Percentiles rank a stretch among this genome's conserved stretches.
Evolutionary conservation across 352 stramenopile genomes (phyloP).

Genomic region (Pythium rhizo-oryzae): DNA sequence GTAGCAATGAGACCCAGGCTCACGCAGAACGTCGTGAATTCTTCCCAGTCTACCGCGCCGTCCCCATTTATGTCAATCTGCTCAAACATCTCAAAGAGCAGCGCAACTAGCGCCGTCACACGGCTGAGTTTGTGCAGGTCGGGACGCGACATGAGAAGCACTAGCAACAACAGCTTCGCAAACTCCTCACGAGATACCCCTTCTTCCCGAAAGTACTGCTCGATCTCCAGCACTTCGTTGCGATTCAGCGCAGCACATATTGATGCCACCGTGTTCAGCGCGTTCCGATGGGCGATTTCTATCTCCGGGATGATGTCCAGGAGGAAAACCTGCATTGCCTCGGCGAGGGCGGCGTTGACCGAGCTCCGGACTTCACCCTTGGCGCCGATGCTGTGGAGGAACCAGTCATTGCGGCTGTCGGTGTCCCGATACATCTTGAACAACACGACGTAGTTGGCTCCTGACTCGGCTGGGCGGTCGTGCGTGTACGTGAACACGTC

Average conservation of each 20-base stretch:
- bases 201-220: slow-evolving; percentile 44
- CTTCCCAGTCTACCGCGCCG: slow-evolving; percentile 76
- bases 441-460: slow-evolving; percentile 43
- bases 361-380: slow-evolving; percentile 41
- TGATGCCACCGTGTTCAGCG: slow-evolving; percentile 56
- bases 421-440: slow-evolving; percentile 60
- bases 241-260: slow-evolving; percentile 65
- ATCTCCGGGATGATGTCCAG: slow-evolving; percentile 74
- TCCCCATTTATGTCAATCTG: slow-evolving; percentile 89
- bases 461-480: slow-evolving; percentile 10
- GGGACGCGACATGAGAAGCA: slow-evolving; percentile 45
- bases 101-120: slow-evolving; percentile 40
- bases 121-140: slow-evolving; percentile 40
- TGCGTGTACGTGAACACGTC: slow-evolving; percentile 34
- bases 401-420: slow-evolving; percentile 36
- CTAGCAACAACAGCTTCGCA: slow-evolving; percentile 49
- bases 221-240: slow-evolving; percentile 60
- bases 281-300: slow-evolving; percentile 63
- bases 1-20: slow-evolving; percentile 62
- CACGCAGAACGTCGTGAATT: slow-evolving; percentile 86
- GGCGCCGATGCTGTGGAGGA: slow-evolving; percentile 46
- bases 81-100: slow-evolving; percentile 79
- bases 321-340: slow-evolving; percentile 62
- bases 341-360: slow-evolving; percentile 45
- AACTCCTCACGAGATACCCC: slow-evolving; percentile 57